Conservation (phyloP, 2,329 filamentous ascomycete genomes). For the Plectosphaerella sp. region DNA sequence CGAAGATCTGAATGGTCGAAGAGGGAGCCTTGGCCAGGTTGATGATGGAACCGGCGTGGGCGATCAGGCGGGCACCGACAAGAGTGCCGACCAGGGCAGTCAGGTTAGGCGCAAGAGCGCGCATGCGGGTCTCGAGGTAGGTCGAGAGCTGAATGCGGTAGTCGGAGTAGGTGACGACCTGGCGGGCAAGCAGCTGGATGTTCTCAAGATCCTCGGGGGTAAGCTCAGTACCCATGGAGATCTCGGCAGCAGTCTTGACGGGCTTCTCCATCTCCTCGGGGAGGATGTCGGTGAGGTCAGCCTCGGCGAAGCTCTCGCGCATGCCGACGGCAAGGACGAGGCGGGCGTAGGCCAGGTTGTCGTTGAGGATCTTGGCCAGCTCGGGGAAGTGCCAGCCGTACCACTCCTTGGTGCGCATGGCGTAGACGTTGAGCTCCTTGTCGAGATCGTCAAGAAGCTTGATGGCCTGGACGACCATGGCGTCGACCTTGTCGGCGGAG, state of each 20-base stretch:
- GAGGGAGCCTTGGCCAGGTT: constrained; percentile 92
- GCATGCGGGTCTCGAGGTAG: constrained; percentile 91
- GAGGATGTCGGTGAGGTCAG: constrained; percentile 83
- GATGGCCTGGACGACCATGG: constrained; percentile 98
- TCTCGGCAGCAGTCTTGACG: constrained; percentile 90
- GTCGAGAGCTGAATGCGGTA: constrained; percentile 83
- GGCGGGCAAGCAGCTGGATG: constrained; percentile 85
- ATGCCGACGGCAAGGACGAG: constrained; percentile 88
- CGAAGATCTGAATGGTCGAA: constrained; percentile 95
- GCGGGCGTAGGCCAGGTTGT: constrained; percentile 90
- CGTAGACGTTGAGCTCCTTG: constrained; percentile 98
- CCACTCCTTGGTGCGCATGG: constrained; percentile 99
- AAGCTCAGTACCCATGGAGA: constrained; percentile 98
- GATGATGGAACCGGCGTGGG: constrained; percentile 90
- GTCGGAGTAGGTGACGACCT: constrained; percentile 88
- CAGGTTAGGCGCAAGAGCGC: constrained; percentile 92
- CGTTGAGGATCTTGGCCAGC: constrained; percentile 93
- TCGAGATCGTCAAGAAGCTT: constrained; percentile 91
- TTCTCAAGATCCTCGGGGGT: constrained; percentile 88
- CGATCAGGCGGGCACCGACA: constrained; percentile 90
- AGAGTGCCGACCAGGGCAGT: constrained; percentile 90
- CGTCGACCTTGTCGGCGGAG: constrained; percentile 96
- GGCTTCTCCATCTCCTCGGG: constrained; percentile 92
- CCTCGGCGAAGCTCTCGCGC: constrained; percentile 70
- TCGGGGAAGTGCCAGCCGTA: constrained; percentile 99